These are phyloP conservation scores for Hyphopichia wangnamkhiaoensis DNA, from an alignment of 1,139 yeast genomes.

Conservation along the genomic window DNA sequence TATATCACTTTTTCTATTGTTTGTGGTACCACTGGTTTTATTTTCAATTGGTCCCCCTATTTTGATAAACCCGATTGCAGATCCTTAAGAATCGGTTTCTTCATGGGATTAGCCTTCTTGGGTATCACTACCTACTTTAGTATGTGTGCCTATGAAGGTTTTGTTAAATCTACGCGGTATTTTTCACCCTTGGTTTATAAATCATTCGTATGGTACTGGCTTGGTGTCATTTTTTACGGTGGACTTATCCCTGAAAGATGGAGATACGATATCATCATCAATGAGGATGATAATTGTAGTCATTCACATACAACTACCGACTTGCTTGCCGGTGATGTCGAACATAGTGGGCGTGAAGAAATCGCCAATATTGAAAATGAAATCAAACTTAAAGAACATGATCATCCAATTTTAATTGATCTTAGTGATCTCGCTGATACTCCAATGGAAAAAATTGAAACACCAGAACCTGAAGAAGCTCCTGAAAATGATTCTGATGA, in stretches of 20 bases:
- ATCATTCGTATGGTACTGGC: conserved; percentile 70
- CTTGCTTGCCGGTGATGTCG: conserved; percentile 37
- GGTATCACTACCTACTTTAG: conserved; percentile 70
- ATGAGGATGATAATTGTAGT: conserved; percentile 34
- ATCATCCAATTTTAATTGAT: conserved; percentile 4
- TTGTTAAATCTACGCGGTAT: conserved; percentile 48
- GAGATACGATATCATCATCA: conserved; percentile 63
- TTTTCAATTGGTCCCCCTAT: conserved; percentile 85
- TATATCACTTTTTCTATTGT: conserved; percentile 63
- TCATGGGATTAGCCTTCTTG: conserved; percentile 73
- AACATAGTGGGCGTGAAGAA: conserved; percentile 47
- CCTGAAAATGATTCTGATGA: conserved; percentile 2
- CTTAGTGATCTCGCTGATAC: conserved; percentile 5
- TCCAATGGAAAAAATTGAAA: conserved; percentile 8
- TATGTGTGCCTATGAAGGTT: conserved; percentile 58
- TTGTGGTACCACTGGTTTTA: conserved; percentile 72
- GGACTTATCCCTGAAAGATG: conserved; percentile 88
- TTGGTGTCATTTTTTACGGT: conserved; percentile 88
- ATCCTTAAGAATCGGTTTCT: conserved; percentile 78
- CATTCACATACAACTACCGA: conserved; percentile 35
- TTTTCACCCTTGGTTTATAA: conserved; percentile 63
- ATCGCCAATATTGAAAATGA: conserved; percentile 43
- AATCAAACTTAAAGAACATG: conserved; percentile 19
- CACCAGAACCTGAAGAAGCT: conserved; percentile 17
- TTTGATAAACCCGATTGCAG: conserved; percentile 88